A percentile compares a stretch with the other conserved stretches of the same genome.
These are phyloP conservation scores for Neurospora sp. DNA, from an alignment of 495 filamentous ascomycete genomes.

Conservation along the genomic window DNA sequence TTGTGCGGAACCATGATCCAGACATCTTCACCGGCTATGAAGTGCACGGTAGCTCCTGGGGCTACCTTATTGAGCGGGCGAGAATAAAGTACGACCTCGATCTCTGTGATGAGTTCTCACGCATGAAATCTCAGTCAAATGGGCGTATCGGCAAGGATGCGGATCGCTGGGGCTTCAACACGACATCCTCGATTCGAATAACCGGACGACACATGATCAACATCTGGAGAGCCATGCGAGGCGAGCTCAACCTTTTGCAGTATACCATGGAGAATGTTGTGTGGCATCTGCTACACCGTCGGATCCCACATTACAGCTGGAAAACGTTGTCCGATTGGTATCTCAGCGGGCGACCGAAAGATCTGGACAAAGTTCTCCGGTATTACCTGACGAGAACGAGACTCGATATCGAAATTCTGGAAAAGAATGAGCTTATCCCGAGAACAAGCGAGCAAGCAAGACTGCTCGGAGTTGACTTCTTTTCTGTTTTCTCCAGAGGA, in stretches of 20 bases:
- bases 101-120: conserved; percentile 79
- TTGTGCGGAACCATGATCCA: conserved; percentile 76
- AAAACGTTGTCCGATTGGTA: conserved; percentile 75
- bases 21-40: conserved; percentile 95
- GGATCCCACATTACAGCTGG: conserved; percentile 82
- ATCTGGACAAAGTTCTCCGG: conserved; percentile 64
- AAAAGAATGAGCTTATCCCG: conserved; percentile 78
- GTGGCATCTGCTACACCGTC: conserved; percentile 83
- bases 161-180: conserved; percentile 87
- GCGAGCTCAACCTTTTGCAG: conserved; percentile 80
- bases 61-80: conserved; percentile 87
- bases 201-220: conserved; percentile 95
- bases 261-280: conserved; percentile 97
- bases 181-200: conserved; percentile 74
- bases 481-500: conserved; percentile 84
- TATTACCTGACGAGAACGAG: conserved; percentile 71
- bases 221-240: conserved; percentile 91
- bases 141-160: conserved; percentile 75
- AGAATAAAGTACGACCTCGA: conserved; percentile 79
- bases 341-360: conserved; percentile 49
- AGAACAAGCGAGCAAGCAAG: conserved; percentile 92
- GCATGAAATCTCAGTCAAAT: conserved; percentile 72
- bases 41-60: conserved; percentile 89
- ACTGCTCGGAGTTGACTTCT: conserved; percentile 89
- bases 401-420: conserved; percentile 82